Conservation (phyloP, 139 green algal species). For the Monoraphidium neglectum region DNA sequence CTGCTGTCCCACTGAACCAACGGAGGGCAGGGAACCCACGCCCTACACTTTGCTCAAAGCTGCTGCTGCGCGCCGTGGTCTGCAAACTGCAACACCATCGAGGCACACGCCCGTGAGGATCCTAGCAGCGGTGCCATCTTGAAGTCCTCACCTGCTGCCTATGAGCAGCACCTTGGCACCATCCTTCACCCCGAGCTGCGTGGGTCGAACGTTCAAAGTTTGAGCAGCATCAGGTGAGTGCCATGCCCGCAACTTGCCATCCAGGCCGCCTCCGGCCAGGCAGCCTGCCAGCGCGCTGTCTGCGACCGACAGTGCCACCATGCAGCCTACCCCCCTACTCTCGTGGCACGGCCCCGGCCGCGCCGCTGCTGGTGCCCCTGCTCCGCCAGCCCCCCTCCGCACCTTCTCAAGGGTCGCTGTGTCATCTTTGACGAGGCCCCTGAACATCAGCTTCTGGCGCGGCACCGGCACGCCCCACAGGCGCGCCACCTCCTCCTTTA, state of each 20-base stretch:
- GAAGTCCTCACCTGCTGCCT: slow-evolving; percentile 36
- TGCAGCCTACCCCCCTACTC: too few relatives aligned
- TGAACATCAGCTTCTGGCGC: slow-evolving; percentile 64
- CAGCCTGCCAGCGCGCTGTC: too few relatives aligned
- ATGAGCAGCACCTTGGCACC: slow-evolving; percentile 62
- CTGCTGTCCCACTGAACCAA: background rate
- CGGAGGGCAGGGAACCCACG: background rate
- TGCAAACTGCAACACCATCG: background rate
- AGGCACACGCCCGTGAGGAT: background rate
- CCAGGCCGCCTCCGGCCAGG: too few relatives aligned
- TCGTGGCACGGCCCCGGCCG: too few relatives aligned
- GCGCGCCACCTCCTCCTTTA: slow-evolving; percentile 13
- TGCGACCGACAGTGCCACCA: too few relatives aligned
- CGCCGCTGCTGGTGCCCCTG: too few relatives aligned
- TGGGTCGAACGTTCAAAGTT: background rate
- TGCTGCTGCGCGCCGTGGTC: background rate
- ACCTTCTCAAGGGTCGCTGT: slow-evolving; percentile 28
- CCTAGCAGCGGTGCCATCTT: too few relatives aligned
- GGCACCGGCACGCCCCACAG: slow-evolving; percentile 34
- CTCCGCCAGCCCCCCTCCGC: background rate
- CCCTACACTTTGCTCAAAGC: background rate
- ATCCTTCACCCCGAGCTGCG: slow-evolving; percentile 54
- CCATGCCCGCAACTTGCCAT: background rate
- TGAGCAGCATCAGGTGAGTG: background rate
- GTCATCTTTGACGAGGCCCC: slow-evolving; percentile 52